Evolutionary conservation across 257 asterid genomes (phyloP), one percentile per base, ranked within the genome.

Genomic region (Nicotiana benthamiana): DNA sequence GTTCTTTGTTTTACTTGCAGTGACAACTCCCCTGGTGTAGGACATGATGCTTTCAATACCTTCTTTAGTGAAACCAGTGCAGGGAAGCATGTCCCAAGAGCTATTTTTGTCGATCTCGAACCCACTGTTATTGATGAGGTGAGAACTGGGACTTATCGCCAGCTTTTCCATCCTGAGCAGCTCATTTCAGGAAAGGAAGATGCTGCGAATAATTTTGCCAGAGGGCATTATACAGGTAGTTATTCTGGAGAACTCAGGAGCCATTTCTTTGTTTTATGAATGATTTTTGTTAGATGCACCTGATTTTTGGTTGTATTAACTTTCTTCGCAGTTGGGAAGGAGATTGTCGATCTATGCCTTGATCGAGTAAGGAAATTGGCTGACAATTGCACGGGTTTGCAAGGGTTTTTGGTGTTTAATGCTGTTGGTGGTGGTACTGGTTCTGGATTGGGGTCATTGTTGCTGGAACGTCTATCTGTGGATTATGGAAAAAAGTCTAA

Each of bases 401-500:
- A 94, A 87, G 97, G 98, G 17, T 94, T 94, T 82, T 84, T 94
- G 89, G 97, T 94, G 32, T 93, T 93, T 84, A 93, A 74, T 84
- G 97, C 97, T 70, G 97, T 92, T 27, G 98, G 97, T 83, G 98
- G 97, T 81, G 97, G 98, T 83, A 94, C 98, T 80, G 97, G 98
- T 80, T 94, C 97, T 61, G 98, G 97, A 30, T 85, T 92, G 87
- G 98, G 98, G 75, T 94, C 98, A 8, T 87, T 91, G 87, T 89
- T 91, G 56, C 86, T 94, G 88, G 98, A 94, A 83, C 95, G 97
- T 62, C 86, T 92, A 84, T 93, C 97, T 2, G 97, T 93, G 6
- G 95, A 93, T 66, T 94, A 92, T 64, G 98, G 97, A n/a, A 94
- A 92, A 70, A 93, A 92, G 85, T 93, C 98, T 24, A 93, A 93